Percentiles rank a stretch among this genome's conserved stretches.
These are phyloP conservation scores for Curvularia spicifera DNA, from an alignment of 2,329 filamentous ascomycete species.

Conservation along the genomic window DNA sequence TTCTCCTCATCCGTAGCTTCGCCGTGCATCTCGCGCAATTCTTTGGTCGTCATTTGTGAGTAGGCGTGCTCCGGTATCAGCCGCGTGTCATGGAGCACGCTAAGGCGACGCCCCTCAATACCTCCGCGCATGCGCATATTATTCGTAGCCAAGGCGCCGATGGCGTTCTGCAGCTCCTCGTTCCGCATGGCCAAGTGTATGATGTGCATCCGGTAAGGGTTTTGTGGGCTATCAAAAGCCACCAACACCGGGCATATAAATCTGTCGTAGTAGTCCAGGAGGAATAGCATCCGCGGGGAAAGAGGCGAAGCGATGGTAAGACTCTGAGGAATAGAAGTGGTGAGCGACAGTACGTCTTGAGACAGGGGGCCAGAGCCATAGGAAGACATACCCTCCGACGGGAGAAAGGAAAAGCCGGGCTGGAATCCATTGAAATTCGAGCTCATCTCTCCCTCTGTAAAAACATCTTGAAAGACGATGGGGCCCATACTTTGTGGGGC, in stretches of 20 bases:
- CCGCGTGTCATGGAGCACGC: conserved; percentile 38
- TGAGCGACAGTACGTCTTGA: conserved; percentile 49
- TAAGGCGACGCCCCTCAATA: conserved; percentile 56
- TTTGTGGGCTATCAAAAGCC: conserved; percentile 80
- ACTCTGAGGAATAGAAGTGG: conserved; percentile 52
- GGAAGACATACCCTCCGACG: conserved; percentile 51
- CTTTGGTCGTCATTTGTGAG: conserved; percentile 46
- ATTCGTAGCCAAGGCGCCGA: conserved; percentile 86
- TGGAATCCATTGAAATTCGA: conserved; percentile 48
- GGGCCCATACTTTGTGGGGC: conserved; percentile 45
- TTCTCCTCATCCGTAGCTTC: conserved; percentile 78
- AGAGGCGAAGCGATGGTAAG: conserved; percentile 63
- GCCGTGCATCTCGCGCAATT: conserved; percentile 50
- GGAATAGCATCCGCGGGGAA: conserved; percentile 80
- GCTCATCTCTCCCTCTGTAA: conserved; percentile 49
- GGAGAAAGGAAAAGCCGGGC: conserved; percentile 50
- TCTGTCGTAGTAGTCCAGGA: conserved; percentile 93
- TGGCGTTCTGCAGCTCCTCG: conserved; percentile 86
- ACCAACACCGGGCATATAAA: conserved; percentile 92
- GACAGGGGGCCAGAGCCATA: conserved; percentile 48
- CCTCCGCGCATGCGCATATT: conserved; percentile 85
- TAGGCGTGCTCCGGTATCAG: conserved; percentile 48
- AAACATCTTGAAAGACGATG: conserved; percentile 48
- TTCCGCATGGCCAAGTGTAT: conserved; percentile 78
- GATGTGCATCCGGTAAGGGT: conserved; percentile 85